phyloP scores from a whole-genome alignment of 2,329 filamentous ascomycete species.

The Scedosporium aurantiacum region DNA sequence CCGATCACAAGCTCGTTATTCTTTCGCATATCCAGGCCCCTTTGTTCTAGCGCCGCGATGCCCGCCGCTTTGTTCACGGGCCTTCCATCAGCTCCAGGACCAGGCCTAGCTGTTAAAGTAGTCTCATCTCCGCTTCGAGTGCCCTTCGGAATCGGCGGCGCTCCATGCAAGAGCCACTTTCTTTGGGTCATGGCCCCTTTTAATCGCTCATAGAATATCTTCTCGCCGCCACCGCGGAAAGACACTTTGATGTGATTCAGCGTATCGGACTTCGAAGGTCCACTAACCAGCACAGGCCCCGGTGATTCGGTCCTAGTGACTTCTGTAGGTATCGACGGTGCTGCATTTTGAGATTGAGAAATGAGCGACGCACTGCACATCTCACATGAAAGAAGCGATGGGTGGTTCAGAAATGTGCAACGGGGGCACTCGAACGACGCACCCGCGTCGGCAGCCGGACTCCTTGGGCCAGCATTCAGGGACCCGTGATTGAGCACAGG shows the following conservation, averaged over 20 bases:
- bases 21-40: conserved; percentile 72
- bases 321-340: conserved; percentile 24
- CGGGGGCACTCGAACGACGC: conserved; percentile 60
- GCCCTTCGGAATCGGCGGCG: conserved; percentile 71
- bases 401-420: conserved; percentile 91
- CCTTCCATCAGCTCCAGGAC: background rate
- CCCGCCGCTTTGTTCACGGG: conserved; percentile 56
- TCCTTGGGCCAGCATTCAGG: background rate
- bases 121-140: conserved; percentile 26
- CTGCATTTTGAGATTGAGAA: conserved; percentile 41
- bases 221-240: conserved; percentile 79
- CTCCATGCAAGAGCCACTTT: conserved; percentile 88
- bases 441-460: conserved; percentile 9
- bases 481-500: background rate
- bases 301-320: conserved; percentile 59
- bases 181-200: conserved; percentile 82
- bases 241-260: conserved; percentile 80
- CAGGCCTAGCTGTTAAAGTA: conserved; percentile 14
- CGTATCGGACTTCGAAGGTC: conserved; percentile 36
- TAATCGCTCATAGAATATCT: conserved; percentile 78
- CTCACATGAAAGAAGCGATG: conserved; percentile 75
- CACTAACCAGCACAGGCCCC: conserved; percentile 50
- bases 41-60: conserved; percentile 83
- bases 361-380: conserved; percentile 75
- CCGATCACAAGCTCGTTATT: conserved; percentile 92